phyloP scores from a whole-genome alignment of 2,329 filamentous ascomycete genomes.

The Penicillium aurantiogriseum region DNA sequence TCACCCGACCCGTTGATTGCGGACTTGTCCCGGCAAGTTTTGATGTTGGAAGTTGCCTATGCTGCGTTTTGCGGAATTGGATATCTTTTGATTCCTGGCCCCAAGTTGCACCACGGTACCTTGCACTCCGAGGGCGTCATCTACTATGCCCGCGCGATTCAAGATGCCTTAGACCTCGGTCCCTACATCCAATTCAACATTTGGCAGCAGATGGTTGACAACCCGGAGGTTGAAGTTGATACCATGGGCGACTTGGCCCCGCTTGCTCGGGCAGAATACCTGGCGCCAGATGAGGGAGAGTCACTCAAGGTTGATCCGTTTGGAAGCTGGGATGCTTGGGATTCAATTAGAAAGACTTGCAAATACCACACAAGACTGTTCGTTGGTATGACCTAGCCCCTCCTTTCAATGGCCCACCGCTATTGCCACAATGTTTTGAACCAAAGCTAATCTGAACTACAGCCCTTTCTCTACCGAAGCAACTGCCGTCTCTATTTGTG shows the following conservation, averaged over 20 bases:
- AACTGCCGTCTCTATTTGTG: slow-evolving; percentile 56
- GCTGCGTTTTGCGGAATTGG: slow-evolving; percentile 91
- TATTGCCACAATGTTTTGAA: neutral
- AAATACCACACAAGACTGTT: slow-evolving; percentile 78
- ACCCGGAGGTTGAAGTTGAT: slow-evolving; percentile 56
- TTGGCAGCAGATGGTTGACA: slow-evolving; percentile 78
- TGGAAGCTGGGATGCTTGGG: slow-evolving; percentile 90
- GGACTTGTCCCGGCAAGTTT: slow-evolving; percentile 81
- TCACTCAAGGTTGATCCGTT: slow-evolving; percentile 64
- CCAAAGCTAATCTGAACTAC: slow-evolving; percentile 17
- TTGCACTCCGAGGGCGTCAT: slow-evolving; percentile 52
- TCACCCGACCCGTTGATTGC: slow-evolving; percentile 79
- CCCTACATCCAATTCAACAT: slow-evolving; percentile 77
- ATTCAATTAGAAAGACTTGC: slow-evolving; percentile 79
- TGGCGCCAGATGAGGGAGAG: slow-evolving; percentile 32
- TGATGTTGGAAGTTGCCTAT: slow-evolving; percentile 89
- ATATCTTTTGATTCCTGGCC: slow-evolving; percentile 79
- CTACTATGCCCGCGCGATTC: slow-evolving; percentile 80
- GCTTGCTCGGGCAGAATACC: slow-evolving; percentile 44
- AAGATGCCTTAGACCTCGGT: slow-evolving; percentile 73
- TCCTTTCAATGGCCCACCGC: neutral
- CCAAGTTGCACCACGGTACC: slow-evolving; percentile 61
- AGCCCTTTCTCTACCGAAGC: slow-evolving; percentile 60
- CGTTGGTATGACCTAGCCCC: slow-evolving; percentile 65
- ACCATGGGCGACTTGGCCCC: slow-evolving; percentile 46